A percentile compares a stretch with the other conserved stretches of the same genome.
Conservation (phyloP, 1,284 basidiomycete genomes). For the Pterulicium gracile region DNA sequence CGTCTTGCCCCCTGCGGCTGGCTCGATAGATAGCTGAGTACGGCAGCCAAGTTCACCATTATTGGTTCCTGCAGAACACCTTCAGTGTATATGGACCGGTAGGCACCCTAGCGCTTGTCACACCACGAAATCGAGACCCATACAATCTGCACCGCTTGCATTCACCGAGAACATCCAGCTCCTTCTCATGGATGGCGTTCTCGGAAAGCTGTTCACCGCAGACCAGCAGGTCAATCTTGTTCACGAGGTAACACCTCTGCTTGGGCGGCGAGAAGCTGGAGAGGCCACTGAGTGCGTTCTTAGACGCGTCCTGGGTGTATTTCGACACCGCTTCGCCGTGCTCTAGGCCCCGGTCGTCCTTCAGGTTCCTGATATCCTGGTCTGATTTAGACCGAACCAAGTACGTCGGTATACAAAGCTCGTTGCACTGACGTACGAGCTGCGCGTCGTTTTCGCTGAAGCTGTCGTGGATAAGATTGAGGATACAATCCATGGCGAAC, state of each 20-base stretch:
- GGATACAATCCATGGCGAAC: slow-evolving; percentile 12
- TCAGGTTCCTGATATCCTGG: slow-evolving; percentile 10
- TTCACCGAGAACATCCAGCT: neutral
- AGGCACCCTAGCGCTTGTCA: no score
- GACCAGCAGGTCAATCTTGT: neutral
- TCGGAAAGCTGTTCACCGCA: neutral
- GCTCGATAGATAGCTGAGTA: no score
- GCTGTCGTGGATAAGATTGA: slow-evolving; percentile 18
- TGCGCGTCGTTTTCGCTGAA: slow-evolving; percentile 20
- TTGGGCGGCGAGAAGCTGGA: neutral
- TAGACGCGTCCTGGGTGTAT: neutral
- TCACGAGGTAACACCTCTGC: neutral
- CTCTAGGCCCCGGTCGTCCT: slow-evolving; percentile 8
- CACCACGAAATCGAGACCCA: no score
- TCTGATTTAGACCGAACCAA: slow-evolving; percentile 13
- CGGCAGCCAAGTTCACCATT: no score
- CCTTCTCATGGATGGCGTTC: neutral
- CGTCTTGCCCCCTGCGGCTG: no score
- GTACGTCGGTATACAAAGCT: slow-evolving; percentile 12
- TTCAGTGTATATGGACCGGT: no score
- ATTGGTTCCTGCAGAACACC: no score
- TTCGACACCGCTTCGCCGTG: neutral
- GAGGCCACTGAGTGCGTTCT: neutral
- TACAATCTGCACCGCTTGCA: no score
- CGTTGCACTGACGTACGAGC: slow-evolving; percentile 12